These are phyloP conservation scores for Podospora tetraspora DNA, from an alignment of 495 filamentous ascomycete species.

Conservation along the genomic window DNA sequence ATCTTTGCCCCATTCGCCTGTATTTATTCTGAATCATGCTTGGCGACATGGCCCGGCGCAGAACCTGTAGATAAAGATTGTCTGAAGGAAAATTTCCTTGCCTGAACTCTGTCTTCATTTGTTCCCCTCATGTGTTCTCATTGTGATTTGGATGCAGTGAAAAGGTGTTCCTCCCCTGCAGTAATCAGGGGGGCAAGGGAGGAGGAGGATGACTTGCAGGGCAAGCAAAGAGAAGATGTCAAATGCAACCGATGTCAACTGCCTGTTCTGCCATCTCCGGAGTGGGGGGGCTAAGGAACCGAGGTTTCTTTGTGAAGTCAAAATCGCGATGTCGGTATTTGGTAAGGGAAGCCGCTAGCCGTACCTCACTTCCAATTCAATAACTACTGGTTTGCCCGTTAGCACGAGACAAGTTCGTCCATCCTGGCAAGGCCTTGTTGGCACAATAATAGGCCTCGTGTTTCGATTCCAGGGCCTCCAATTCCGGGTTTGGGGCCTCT, in stretches of 20 bases:
- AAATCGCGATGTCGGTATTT: not conserved
- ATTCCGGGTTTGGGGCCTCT: too few species aligned
- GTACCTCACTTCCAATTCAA: not conserved
- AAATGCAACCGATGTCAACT: too few species aligned
- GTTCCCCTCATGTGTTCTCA: not conserved
- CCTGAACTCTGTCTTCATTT: not conserved
- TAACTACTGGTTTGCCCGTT: too few species aligned
- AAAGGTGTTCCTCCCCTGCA: not conserved
- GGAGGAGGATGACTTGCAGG: too few species aligned
- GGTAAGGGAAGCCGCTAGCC: not conserved
- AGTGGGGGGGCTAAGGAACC: not conserved
- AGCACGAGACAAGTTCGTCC: too few species aligned
- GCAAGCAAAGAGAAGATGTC: too few species aligned
- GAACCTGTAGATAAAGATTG: constrained; percentile 2
- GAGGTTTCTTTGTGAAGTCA: not conserved
- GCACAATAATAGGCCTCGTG: too few species aligned
- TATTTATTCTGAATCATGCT: not conserved
- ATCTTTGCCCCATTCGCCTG: not conserved
- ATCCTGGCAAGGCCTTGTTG: too few species aligned
- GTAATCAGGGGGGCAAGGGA: too few species aligned
- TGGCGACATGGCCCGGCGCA: not conserved
- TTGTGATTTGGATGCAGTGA: not conserved
- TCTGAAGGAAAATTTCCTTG: not conserved
- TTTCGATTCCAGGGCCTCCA: too few species aligned
- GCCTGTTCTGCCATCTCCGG: too few species aligned